Evolutionary conservation across 345 rosid species (phyloP).

Genomic region (Pugionium dolabratum): DNA sequence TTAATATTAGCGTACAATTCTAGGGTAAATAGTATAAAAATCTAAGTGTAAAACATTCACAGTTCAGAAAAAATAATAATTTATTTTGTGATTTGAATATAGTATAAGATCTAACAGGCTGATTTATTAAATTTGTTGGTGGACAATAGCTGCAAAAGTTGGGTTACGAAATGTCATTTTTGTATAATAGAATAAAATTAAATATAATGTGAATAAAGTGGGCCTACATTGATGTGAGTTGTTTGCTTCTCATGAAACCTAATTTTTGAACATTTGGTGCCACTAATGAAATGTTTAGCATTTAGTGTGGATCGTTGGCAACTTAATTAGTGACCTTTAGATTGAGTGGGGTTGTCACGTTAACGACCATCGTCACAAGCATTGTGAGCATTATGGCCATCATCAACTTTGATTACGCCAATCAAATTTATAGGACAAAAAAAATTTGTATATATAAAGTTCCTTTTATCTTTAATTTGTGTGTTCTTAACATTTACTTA

Average conservation of each 20-base stretch:
- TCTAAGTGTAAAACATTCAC: no score
- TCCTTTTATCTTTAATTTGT: background rate
- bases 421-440: constrained; percentile 27
- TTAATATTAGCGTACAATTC: no score
- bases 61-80: no score
- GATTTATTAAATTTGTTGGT: no score
- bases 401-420: constrained; percentile 40
- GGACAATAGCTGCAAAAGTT: no score
- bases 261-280: background rate
- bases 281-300: constrained; percentile 17
- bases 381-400: constrained; percentile 32
- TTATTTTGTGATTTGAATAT: no score
- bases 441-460: background rate
- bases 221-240: constrained; percentile 16
- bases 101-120: no score
- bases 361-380: constrained; percentile 35
- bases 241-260: constrained; percentile 29
- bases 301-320: constrained; percentile 24
- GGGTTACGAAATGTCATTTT: no score
- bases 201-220: background rate
- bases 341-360: constrained; percentile 40
- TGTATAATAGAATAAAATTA: background rate
- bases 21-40: no score
- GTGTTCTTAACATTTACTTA: no score
- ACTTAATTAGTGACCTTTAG: constrained; percentile 27